These are phyloP conservation scores for Keithomyces neogunnii DNA, from an alignment of 2,329 filamentous ascomycete species.

Conservation along the genomic window DNA sequence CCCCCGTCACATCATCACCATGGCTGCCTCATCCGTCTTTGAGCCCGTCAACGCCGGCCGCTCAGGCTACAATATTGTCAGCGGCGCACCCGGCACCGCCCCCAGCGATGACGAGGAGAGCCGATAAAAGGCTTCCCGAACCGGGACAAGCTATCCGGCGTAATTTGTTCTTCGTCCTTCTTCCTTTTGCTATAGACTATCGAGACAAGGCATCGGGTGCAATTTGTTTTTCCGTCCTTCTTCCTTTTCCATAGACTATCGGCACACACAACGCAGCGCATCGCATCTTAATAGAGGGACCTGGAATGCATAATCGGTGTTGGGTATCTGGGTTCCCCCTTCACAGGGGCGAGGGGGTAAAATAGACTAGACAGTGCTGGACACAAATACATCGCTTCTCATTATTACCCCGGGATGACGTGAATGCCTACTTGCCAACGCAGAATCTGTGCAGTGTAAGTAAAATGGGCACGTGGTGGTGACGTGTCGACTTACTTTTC, in stretches of 20 bases:
- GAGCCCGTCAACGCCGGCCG: conserved; percentile 30
- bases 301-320: background rate
- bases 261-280: background rate
- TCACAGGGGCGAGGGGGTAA: background rate
- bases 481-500: conserved; percentile 65
- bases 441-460: conserved; percentile 28
- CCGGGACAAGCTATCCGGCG: conserved; percentile 25
- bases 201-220: background rate
- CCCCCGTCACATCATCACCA: background rate
- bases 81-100: conserved; percentile 15
- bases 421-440: conserved; percentile 31
- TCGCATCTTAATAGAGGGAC: background rate
- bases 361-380: background rate
- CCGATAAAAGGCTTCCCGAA: conserved; percentile 6
- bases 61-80: conserved; percentile 35
- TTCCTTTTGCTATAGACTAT: too few species aligned
- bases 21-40: conserved; percentile 14
- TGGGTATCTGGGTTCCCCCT: background rate
- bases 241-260: too few species aligned
- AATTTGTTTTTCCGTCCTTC: background rate
- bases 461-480: too few species aligned
- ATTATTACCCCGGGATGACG: background rate
- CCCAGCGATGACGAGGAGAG: conserved; percentile 3
- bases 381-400: background rate
- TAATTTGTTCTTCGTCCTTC: too few species aligned